These are phyloP conservation scores for Brassica rapa DNA, from an alignment of 345 rosid species.

Conservation along the genomic window DNA sequence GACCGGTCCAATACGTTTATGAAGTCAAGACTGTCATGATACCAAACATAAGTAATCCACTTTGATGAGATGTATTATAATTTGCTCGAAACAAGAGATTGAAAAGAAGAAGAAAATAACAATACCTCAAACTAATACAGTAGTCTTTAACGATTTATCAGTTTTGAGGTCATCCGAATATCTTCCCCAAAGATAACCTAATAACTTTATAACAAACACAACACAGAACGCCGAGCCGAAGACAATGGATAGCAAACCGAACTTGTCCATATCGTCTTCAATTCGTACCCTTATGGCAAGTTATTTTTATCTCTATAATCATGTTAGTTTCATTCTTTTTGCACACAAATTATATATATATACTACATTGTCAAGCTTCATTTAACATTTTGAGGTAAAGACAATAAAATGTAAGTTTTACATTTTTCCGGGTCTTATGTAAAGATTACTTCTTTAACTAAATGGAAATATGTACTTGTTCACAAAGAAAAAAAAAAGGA, in stretches of 20 bases:
- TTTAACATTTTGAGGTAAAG: neutral
- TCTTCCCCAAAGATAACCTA: neutral
- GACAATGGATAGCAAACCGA: neutral
- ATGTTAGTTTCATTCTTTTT: constrained; percentile 1
- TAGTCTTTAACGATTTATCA: neutral
- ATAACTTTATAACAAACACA: neutral
- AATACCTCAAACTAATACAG: neutral
- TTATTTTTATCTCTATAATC: neutral
- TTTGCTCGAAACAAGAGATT: neutral
- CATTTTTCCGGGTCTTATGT: neutral
- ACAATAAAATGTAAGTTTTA: neutral
- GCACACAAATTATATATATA: neutral
- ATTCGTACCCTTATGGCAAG: neutral
- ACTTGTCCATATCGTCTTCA: constrained; percentile 15
- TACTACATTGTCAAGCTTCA: neutral
- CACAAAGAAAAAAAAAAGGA: neutral
- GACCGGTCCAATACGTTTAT: neutral
- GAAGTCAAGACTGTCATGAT: neutral
- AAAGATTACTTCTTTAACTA: neutral
- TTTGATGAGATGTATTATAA: neutral
- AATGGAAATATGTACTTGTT: neutral
- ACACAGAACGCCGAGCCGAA: neutral
- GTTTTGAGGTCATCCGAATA: neutral
- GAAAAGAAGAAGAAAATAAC: neutral
- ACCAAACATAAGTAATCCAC: neutral